Evolutionary conservation across 1,284 basidiomycete species (phyloP), one percentile per base, ranked within the genome.

Genomic region (Ganoderma resinaceum): DNA sequence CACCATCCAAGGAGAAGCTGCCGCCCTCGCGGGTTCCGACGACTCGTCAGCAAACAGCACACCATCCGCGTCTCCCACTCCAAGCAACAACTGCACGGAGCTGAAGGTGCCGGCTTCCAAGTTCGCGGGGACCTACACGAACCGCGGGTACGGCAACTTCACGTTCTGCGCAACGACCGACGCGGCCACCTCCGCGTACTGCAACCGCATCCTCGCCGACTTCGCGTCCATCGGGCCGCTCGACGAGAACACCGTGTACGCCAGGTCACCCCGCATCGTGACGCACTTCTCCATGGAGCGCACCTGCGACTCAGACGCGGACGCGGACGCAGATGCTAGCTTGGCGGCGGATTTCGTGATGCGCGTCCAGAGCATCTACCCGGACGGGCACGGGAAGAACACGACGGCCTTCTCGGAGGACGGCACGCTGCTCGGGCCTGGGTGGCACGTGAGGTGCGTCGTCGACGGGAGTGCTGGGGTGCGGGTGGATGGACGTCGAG

Each of bases 61-160:
- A 14, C 38, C 38, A 9, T 40, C 38, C 14, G n/a, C n/a, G n/a
- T n/a, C n/a, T n/a, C 38, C 38, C 38, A 40, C 2, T 11, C n/a
- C n/a, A n/a, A 40, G 12, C 38, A 40, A 16, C 14, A 59, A 40
- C 55, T 55, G 60, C 49, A 42, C 53, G n/a, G 23, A 29, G 35
- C 49, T 23, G 43, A 26, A 9, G 23, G 23, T 62, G 26, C 46
- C 64, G 26, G 9, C 75, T 11, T 71, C 75, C 16, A 63, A 57
- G 2, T 76, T 78, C n/a, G 66, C 76, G 8, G 82, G 82, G 9
- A 80, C 78, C 0, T 83, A 82, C 70, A 23, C 61, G 8, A 76
- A 79, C 64, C 67, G 75, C 3, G 82, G 78, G 12, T 83, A 83
- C 49, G 81, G 80, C 42, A 62, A 76, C 14, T 63, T 84, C 58